Conservation (phyloP, 2,329 filamentous ascomycete species). For the Dendryphion nanum region DNA sequence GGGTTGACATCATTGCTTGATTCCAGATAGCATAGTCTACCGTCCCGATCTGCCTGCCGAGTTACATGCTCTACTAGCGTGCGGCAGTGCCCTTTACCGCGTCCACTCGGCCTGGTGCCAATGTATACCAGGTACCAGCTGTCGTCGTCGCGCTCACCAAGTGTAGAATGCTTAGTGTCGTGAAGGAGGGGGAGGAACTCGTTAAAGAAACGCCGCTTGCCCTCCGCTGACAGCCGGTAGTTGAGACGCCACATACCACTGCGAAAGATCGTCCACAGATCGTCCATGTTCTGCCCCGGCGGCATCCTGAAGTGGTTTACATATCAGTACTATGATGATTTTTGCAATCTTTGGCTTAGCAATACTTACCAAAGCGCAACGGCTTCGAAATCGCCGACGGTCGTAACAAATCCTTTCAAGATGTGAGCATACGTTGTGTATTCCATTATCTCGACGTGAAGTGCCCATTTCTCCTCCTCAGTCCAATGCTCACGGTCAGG, state of each 20-base stretch:
- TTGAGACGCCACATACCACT: constrained; percentile 76
- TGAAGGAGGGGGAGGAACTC: constrained; percentile 76
- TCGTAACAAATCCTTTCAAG: constrained; percentile 70
- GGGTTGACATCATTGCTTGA: constrained; percentile 69
- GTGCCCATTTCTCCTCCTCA: constrained; percentile 68
- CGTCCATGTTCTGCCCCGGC: constrained; percentile 71
- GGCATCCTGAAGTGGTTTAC: constrained; percentile 60
- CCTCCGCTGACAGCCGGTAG: constrained; percentile 71
- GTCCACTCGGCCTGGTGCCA: constrained; percentile 68
- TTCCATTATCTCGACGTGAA: constrained; percentile 75
- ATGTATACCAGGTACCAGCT: constrained; percentile 84
- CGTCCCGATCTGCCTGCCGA: constrained; percentile 62
- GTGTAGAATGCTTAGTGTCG: constrained; percentile 66
- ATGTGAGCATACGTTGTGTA: constrained; percentile 76
- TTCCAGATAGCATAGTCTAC: constrained; percentile 73
- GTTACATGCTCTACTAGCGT: constrained; percentile 71
- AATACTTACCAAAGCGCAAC: constrained; percentile 74
- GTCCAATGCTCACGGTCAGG: constrained; percentile 64
- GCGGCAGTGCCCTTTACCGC: constrained; percentile 70
- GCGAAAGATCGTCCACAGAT: constrained; percentile 68
- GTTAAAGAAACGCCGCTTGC: constrained; percentile 69
- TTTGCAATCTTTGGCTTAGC: background rate
- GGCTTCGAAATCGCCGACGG: constrained; percentile 73
- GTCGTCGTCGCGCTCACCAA: constrained; percentile 65
- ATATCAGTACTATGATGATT: background rate